Conservation (phyloP, 495 filamentous ascomycete genomes). For the Xylaria sp. region DNA sequence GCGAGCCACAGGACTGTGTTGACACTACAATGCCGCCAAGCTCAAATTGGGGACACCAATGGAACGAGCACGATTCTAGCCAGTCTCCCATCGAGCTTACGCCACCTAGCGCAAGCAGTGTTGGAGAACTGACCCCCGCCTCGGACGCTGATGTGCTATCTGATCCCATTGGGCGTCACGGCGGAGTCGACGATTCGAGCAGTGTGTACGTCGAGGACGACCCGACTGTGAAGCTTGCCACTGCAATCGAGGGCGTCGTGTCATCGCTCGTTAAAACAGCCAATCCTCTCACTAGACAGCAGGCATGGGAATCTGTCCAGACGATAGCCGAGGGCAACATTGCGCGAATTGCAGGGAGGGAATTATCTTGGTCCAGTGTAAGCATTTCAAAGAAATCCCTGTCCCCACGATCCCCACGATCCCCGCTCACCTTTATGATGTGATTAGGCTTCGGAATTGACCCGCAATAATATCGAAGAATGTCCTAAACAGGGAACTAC, state of each 20-base stretch:
- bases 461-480: background rate
- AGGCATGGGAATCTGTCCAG: slow-evolving; percentile 11
- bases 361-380: background rate
- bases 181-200: background rate
- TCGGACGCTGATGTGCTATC: background rate
- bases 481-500: background rate
- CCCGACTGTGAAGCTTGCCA: background rate
- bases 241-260: background rate
- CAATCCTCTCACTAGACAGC: background rate
- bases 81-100: slow-evolving; percentile 10
- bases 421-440: slow-evolving; percentile 11
- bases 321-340: background rate
- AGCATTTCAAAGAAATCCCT: slow-evolving; percentile 6
- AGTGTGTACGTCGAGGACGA: background rate
- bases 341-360: background rate
- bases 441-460: background rate
- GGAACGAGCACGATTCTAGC: background rate
- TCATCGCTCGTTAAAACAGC: slow-evolving; percentile 2
- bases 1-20: background rate
- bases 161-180: background rate
- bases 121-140: slow-evolving; percentile 10
- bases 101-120: slow-evolving; percentile 12
- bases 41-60: background rate
- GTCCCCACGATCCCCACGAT: background rate
- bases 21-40: background rate